phyloP scores from a whole-genome alignment of 441 rosid species.

The Syzygium syzygioides region DNA sequence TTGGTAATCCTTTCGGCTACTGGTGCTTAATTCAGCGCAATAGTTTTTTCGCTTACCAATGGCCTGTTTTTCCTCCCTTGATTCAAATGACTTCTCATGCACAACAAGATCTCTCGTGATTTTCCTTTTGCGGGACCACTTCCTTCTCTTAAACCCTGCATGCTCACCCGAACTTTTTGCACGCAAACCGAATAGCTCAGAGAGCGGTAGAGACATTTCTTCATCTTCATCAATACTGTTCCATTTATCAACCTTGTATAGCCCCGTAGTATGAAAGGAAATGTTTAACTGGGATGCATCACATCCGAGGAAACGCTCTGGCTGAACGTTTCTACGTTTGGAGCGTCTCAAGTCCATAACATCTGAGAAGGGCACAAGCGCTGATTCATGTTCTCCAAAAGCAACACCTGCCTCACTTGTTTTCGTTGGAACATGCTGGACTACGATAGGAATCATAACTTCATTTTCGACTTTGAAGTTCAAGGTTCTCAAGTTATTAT shows the following conservation, averaged over 20 bases:
- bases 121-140: neutral
- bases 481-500: slow-evolving; percentile 22
- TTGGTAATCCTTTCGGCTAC: slow-evolving; percentile 12
- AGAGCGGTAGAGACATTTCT: slow-evolving; percentile 45
- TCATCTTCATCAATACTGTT: slow-evolving; percentile 13
- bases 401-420: slow-evolving; percentile 18
- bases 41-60: neutral
- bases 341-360: slow-evolving; percentile 61
- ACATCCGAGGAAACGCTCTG: slow-evolving; percentile 60
- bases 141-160: neutral
- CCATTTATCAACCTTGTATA: slow-evolving; percentile 30
- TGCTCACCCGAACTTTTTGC: slow-evolving; percentile 13
- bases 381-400: slow-evolving; percentile 14
- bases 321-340: slow-evolving; percentile 63
- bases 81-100: slow-evolving; percentile 13
- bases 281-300: slow-evolving; percentile 33
- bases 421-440: slow-evolving; percentile 26
- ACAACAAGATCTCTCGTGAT: slow-evolving; percentile 9
- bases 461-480: slow-evolving; percentile 49
- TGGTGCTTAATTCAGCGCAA: neutral
- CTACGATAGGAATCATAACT: slow-evolving; percentile 29
- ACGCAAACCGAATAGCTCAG: slow-evolving; percentile 27
- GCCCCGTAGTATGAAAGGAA: slow-evolving; percentile 38
- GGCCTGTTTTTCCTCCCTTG: slow-evolving; percentile 13
- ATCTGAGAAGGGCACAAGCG: slow-evolving; percentile 16